These are phyloP conservation scores for Lineolata rhizophorae DNA, from an alignment of 495 filamentous ascomycete species.

Conservation along the genomic window DNA sequence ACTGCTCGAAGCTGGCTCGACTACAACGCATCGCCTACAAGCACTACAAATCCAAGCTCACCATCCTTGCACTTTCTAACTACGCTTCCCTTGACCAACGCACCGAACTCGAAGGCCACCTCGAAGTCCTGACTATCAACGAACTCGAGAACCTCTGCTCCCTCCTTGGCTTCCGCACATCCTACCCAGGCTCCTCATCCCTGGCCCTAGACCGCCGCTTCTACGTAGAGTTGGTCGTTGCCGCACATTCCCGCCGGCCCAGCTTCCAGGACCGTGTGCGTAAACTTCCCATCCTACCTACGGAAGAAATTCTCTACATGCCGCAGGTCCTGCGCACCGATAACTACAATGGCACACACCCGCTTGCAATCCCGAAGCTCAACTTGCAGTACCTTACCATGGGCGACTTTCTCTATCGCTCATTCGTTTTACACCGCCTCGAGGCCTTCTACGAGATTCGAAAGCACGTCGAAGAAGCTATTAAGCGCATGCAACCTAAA, in stretches of 20 bases:
- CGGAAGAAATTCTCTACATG: slow-evolving; percentile 67
- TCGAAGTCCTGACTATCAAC: slow-evolving; percentile 44
- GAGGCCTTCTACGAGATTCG: slow-evolving; percentile 91
- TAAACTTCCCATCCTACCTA: slow-evolving; percentile 55
- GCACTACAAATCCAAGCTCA: slow-evolving; percentile 75
- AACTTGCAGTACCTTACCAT: slow-evolving; percentile 91
- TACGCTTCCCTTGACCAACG: slow-evolving; percentile 70
- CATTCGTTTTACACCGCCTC: slow-evolving; percentile 68
- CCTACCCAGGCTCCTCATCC: slow-evolving; percentile 49
- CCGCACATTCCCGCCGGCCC: slow-evolving; percentile 50
- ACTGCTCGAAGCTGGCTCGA: slow-evolving; percentile 52
- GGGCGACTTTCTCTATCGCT: slow-evolving; percentile 88
- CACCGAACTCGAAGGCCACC: slow-evolving; percentile 53
- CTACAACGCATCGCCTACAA: slow-evolving; percentile 67
- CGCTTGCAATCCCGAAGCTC: slow-evolving; percentile 80
- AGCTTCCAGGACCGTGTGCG: slow-evolving; percentile 65
- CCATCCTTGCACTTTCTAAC: slow-evolving; percentile 76
- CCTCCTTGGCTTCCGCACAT: slow-evolving; percentile 53
- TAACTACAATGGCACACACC: slow-evolving; percentile 68
- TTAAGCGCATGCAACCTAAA: slow-evolving; percentile 61
- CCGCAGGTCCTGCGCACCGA: slow-evolving; percentile 65
- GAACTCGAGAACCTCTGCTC: slow-evolving; percentile 50
- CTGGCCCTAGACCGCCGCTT: slow-evolving; percentile 43
- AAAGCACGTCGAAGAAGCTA: slow-evolving; percentile 62
- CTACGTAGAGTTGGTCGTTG: slow-evolving; percentile 55